Conservation (phyloP, 768 basidiomycete genomes). For the Austroboletus eburneus region DNA sequence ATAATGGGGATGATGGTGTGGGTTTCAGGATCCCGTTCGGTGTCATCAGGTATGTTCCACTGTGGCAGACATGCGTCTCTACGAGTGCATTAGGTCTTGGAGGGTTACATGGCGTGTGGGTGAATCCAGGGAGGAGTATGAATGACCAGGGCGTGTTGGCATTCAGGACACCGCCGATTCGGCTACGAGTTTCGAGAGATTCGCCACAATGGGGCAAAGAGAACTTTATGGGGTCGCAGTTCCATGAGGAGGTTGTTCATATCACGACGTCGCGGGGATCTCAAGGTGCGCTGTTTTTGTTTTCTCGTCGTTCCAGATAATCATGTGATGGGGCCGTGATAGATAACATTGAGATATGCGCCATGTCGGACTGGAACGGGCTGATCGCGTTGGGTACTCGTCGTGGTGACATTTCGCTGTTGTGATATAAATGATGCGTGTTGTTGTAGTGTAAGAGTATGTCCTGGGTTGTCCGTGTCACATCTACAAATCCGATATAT, state of each 20-base stretch:
- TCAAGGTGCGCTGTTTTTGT: not conserved
- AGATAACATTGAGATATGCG: not conserved
- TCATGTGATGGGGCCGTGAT: not conserved
- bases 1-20: too few species aligned
- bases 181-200: too few species aligned
- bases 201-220: too few species aligned
- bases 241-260: not conserved
- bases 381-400: not conserved
- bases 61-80: too few species aligned
- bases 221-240: too few species aligned
- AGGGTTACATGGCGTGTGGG: not conserved
- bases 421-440: too few species aligned
- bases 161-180: not conserved
- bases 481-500: too few species aligned
- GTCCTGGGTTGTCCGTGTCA: too few species aligned
- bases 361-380: not conserved
- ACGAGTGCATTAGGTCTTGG: not conserved
- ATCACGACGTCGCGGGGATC: not conserved
- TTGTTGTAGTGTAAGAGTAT: too few species aligned
- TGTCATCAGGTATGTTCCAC: too few species aligned
- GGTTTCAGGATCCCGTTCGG: too few species aligned
- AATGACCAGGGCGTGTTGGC: not conserved
- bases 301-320: too few species aligned
- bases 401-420: not conserved
- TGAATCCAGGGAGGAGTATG: not conserved